These are phyloP conservation scores for Gelatoporia subvermispora DNA, from an alignment of 768 basidiomycete genomes.

Conservation along the genomic window DNA sequence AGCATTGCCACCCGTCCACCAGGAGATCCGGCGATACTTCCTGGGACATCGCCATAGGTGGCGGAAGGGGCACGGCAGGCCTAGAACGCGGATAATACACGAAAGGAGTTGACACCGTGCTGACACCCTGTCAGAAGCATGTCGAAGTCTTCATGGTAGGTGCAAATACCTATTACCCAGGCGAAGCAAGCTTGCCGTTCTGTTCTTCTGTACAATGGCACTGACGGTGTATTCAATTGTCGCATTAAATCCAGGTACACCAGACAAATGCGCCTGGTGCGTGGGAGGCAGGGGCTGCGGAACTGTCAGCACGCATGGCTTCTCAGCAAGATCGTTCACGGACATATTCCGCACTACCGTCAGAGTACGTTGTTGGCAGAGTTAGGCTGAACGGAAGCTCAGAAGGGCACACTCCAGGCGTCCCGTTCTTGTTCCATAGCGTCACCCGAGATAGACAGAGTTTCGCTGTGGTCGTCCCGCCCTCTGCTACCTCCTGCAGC, in stretches of 20 bases:
- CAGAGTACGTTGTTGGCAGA: slow-evolving; percentile 54
- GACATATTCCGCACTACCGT: slow-evolving; percentile 57
- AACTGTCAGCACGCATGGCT: neutral
- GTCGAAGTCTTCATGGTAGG: neutral
- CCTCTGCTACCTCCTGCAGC: slow-evolving; percentile 61
- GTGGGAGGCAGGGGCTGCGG: slow-evolving; percentile 65
- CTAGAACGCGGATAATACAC: slow-evolving; percentile 63
- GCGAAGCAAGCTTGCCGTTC: slow-evolving; percentile 44
- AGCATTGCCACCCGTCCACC: slow-evolving; percentile 47
- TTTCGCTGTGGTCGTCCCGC: slow-evolving; percentile 49
- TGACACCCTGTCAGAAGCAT: slow-evolving; percentile 18
- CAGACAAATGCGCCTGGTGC: slow-evolving; percentile 60
- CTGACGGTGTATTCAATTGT: slow-evolving; percentile 58
- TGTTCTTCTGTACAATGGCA: slow-evolving; percentile 49
- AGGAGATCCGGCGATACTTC: slow-evolving; percentile 34
- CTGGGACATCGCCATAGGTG: slow-evolving; percentile 29
- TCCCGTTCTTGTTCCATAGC: slow-evolving; percentile 54
- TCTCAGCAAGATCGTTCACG: slow-evolving; percentile 17
- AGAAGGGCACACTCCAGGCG: slow-evolving; percentile 42
- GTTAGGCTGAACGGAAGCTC: slow-evolving; percentile 48
- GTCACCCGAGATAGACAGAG: slow-evolving; percentile 47
- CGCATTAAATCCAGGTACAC: slow-evolving; percentile 69
- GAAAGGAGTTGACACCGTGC: slow-evolving; percentile 55
- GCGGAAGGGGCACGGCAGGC: slow-evolving; percentile 49
- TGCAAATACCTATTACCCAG: slow-evolving; percentile 46